Evolutionary conservation across 78 protist genomes (phyloP), one percentile per base, ranked within the genome.

Genomic region (Dictyostelium purpureum): DNA sequence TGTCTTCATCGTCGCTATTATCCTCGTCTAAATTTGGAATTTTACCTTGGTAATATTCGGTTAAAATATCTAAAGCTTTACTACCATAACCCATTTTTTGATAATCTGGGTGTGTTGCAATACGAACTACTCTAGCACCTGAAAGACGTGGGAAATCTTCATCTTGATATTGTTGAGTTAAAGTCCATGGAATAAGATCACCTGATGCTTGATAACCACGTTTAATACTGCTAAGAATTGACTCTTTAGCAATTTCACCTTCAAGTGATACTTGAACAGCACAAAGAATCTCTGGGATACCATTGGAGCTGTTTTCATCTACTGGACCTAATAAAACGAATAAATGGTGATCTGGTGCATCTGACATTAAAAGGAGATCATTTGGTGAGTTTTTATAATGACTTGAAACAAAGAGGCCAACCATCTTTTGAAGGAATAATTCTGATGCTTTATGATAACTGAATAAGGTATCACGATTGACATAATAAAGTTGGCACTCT

Each of bases 321-420:
- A 96, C 63, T 19, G 99, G 98, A 4, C 97, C 99, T 45, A 98
- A 94, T 6, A 99, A 88, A 35, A 97, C 99, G 37, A 99, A 99
- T 54, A 99, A 54, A 51, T 95, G 97, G 52, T 99, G 99, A 28
- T 99, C 97, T 0, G 99, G 99, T 1, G 99, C 99, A 57, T 99
- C 99, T 3, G 98, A 54, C 82, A 99, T 37, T 21, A 99, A 93
- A 71, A 97, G 99, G n/a, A 99, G 88, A 92, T 99, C 99, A 94
- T 99, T 98, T 19, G 99, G 99, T 26, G 98, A 47, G 93, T 99
- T 99, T 75, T 98, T 97, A 96, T 99, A 99, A 95, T 99, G 99
- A 28, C 98, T 80, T 1, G 98, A 31, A n/a, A 99, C 99, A 81
- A 89, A 97, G 57, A 99, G 96, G 0, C 98, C 96, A 88, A 99